Conservation (phyloP, 805 yeast species). For the Cephaloascus fragrans region DNA sequence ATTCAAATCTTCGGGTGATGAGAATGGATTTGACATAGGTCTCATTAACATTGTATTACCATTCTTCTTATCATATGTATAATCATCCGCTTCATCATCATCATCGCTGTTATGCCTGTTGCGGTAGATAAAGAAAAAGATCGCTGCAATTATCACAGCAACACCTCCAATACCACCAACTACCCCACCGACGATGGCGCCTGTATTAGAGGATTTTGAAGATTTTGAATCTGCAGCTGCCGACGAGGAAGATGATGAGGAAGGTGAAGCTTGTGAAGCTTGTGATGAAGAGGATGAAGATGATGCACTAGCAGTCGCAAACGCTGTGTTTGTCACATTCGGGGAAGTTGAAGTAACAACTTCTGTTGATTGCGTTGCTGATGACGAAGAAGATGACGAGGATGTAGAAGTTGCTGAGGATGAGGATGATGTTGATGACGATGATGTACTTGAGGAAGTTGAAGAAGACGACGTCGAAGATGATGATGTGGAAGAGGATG, state of each 20-base stretch:
- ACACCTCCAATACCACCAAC: slow-evolving; percentile 12
- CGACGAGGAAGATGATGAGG: slow-evolving; percentile 10
- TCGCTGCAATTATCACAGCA: slow-evolving; percentile 9
- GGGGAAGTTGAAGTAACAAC: background rate
- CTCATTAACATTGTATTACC: slow-evolving; percentile 16
- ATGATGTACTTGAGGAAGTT: background rate
- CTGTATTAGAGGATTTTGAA: background rate
- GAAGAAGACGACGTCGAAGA: slow-evolving; percentile 4
- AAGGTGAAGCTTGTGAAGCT: slow-evolving; percentile 1
- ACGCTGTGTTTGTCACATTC: background rate
- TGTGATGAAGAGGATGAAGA: background rate
- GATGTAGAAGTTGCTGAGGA: slow-evolving; percentile 4
- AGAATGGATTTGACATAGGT: slow-evolving; percentile 51
- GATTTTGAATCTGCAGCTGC: slow-evolving; percentile 19
- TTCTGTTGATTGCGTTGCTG: background rate
- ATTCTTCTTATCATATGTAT: slow-evolving; percentile 32
- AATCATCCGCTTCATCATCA: slow-evolving; percentile 48
- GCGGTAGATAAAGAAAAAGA: slow-evolving; percentile 25
- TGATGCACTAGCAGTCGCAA: too few species aligned
- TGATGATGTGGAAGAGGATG: slow-evolving; percentile 3
- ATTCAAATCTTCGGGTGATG: slow-evolving; percentile 43
- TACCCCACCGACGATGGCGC: slow-evolving; percentile 17
- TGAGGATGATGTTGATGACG: slow-evolving; percentile 3
- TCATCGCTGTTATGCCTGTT: slow-evolving; percentile 31
- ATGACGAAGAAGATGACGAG: slow-evolving; percentile 4